Evolutionary conservation across 768 basidiomycete genomes (phyloP).

Genomic region (Candolleomyces eurysporus): DNA sequence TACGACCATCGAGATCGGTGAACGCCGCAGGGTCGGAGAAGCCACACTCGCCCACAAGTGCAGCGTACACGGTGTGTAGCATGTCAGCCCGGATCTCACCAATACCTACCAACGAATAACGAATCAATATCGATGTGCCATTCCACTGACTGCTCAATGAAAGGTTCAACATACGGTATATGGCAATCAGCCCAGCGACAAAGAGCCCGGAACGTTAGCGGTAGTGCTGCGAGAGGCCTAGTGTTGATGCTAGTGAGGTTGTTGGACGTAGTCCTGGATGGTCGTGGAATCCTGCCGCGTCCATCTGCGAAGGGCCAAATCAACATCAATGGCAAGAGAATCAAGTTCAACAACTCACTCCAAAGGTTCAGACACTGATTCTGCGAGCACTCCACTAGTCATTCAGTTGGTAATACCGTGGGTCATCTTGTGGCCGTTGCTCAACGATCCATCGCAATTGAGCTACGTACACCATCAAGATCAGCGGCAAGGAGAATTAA

Average conservation of each 20-base stretch:
- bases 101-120: conserved; percentile 23
- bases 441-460: conserved; percentile 39
- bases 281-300: conserved; percentile 37
- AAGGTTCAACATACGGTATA: neutral
- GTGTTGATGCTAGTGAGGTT: conserved; percentile 56
- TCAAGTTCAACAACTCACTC: neutral
- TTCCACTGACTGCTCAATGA: neutral
- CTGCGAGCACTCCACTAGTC: conserved; percentile 60
- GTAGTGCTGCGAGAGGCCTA: conserved; percentile 41
- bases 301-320: conserved; percentile 27
- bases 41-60: conserved; percentile 32
- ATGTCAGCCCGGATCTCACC: conserved; percentile 53
- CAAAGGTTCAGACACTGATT: conserved; percentile 42
- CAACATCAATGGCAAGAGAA: neutral
- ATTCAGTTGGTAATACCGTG: conserved; percentile 44
- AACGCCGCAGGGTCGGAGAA: conserved; percentile 34
- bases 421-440: conserved; percentile 54
- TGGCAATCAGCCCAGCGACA: neutral
- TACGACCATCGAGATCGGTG: conserved; percentile 34
- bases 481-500: too few species aligned
- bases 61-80: conserved; percentile 40
- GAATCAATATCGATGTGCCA: neutral
- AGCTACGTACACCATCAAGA: conserved; percentile 9
- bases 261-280: conserved; percentile 35
- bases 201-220: neutral